Evolutionary conservation across 257 asterid species (phyloP).

Genomic region (Datura wrightii): DNA sequence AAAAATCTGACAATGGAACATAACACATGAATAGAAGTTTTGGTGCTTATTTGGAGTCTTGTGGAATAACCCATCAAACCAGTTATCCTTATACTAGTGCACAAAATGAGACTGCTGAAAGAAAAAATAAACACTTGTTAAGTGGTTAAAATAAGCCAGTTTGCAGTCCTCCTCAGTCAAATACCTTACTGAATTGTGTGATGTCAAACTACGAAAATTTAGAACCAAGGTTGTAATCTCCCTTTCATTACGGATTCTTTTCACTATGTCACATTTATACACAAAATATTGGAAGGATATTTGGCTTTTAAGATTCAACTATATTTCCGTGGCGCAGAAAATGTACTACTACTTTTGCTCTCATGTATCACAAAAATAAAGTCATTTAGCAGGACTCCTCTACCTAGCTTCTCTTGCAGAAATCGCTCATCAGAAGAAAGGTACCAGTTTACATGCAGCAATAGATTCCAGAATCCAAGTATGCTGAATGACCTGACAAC

Average conservation of each 20-base stretch:
- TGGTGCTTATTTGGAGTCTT: not conserved
- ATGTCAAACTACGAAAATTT: not conserved
- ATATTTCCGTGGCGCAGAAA: not conserved
- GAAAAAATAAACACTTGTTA: not conserved
- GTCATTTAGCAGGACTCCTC: not conserved
- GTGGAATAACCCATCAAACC: not conserved
- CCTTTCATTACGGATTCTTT: not conserved
- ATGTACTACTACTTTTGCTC: not conserved
- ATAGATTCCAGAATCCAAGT: constrained; percentile 93
- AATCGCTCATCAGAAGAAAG: constrained; percentile 30
- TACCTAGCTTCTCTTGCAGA: not conserved
- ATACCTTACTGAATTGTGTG: not conserved
- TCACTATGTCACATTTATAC: constrained; percentile 8
- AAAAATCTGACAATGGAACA: not conserved
- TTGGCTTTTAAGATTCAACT: not conserved
- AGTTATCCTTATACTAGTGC: not conserved
- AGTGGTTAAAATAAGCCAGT: not conserved
- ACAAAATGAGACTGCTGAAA: not conserved
- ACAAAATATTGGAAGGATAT: not conserved
- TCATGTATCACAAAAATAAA: not conserved
- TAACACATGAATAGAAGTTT: not conserved
- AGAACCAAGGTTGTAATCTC: not conserved
- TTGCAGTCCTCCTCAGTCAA: not conserved
- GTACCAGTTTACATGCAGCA: constrained; percentile 64
- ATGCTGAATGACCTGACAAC: constrained; percentile 59